Evolutionary conservation across 1,139 yeast species (phyloP), one percentile per base, ranked within the genome.

Genomic region (Suhomyces coccinellae): DNA sequence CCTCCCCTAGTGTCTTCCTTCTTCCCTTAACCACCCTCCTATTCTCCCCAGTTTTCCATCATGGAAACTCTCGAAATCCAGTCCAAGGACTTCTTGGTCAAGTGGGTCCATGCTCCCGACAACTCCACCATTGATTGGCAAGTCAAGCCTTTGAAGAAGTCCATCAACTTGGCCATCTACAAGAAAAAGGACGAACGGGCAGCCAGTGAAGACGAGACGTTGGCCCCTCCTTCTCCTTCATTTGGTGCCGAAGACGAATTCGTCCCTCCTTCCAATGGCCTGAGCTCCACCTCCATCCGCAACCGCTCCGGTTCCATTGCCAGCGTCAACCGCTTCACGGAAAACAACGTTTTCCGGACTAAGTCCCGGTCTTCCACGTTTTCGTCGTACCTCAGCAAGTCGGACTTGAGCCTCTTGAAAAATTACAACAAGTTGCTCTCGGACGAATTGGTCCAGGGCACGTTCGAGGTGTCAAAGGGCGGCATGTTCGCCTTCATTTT

Each of bases 41-140:
- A 6, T 22, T 22, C 26, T 9, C 26, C 9, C 9, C 26, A 6
- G 4, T 10, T 26, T 8, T 26, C 29, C 44, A 45, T 32, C 12
- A 87, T 86, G 95, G 97, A 90, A 64, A 83, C 91, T 2, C 77
- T 93, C 46, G 97, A 91, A 65, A 82, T 93, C 36, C 96, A 91
- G 57, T 85, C 95, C 43, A 87, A 88, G 62, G 87, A 93, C 48
- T 91, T 87, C 59, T 79, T 90, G 53, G 87, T 91, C 58, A 88
- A 91, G 57, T 93, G 98, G 98, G 82, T 90, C 48, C 79, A 83
- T 52, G 88, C 85, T 8, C 85, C 87, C 0, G 85, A 81, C 36
- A 78, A 82, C 49, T 79, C 85, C 27, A 65, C 76, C 20, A 77
- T 91, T 37, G 80, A 80, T 52, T 93, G 95, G 86, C 91, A 85